Evolutionary conservation across 495 filamentous ascomycete genomes (phyloP), one percentile per base, ranked within the genome.

Genomic region (Lophium mytilinum): DNA sequence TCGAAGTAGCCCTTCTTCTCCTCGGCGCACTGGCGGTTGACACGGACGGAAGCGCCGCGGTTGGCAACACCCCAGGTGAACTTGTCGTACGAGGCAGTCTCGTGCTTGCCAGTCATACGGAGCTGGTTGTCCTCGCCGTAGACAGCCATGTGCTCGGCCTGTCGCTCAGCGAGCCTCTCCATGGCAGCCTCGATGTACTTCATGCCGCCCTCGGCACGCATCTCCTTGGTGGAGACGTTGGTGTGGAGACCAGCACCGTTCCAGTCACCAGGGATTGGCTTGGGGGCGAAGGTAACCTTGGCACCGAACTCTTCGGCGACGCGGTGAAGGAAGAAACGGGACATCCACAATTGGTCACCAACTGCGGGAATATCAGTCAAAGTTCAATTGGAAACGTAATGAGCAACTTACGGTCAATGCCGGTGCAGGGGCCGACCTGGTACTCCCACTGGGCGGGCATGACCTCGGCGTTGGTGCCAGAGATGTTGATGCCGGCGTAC

Each of bases 401-500:
- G 17, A 4, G 41, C 30, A 56, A 78, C 79, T 72, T 72, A 87
- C 84, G 76, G 70, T 89, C 82, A 69, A 98, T 97, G 48, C 93
- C 93, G 40, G 77, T 69, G 77, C 92, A 96, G 61, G 94, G 94
- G 60, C 94, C 93, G 68, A 98, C 87, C 74, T 98, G 93, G 86
- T 90, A 97, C 77, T 98, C 93, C 93, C 93, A 98, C 74, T 98
- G 93, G 58, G 87, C 90, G 55, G 93, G 90, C 84, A 96, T 92
- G 70, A 98, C 93, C 83, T 98, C 93, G 49, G 93, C 93, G 76
- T 98, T 98, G 78, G 92, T 96, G 74, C 93, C 93, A 35, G 93
- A 95, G 75, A 98, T 96, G 68, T 90, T 85, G 73, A 98, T 80
- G 63, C 86, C 85, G 57, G 91, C 83, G 73, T 85, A 95, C 73